Conservation (phyloP, 2,329 filamentous ascomycete species). For the Aphanoascus verrucosus region DNA sequence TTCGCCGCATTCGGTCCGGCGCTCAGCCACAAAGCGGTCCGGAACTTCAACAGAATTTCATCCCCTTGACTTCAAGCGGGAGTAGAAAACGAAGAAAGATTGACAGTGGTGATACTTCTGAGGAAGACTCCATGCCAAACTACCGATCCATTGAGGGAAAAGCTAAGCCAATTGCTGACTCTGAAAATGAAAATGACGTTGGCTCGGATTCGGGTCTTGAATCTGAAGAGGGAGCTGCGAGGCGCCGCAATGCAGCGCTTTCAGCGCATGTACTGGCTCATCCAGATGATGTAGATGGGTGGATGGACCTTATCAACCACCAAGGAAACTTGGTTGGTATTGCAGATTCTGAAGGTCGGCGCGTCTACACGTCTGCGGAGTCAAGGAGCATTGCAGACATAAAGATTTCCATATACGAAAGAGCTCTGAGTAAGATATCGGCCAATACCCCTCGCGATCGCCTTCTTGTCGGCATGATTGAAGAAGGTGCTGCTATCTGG, state of each 20-base stretch:
- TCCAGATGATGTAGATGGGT: slow-evolving; percentile 58
- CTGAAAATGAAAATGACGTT: slow-evolving; percentile 40
- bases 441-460: slow-evolving; percentile 42
- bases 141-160: slow-evolving; percentile 58
- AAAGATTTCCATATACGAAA: slow-evolving; percentile 67
- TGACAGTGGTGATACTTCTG: slow-evolving; percentile 21
- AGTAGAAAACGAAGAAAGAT: slow-evolving; percentile 34
- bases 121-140: slow-evolving; percentile 39
- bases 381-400: slow-evolving; percentile 62
- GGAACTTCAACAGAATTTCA: slow-evolving; percentile 25
- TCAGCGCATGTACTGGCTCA: slow-evolving; percentile 52
- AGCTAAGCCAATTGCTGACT: slow-evolving; percentile 39
- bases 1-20: slow-evolving; percentile 22
- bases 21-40: slow-evolving; percentile 15
- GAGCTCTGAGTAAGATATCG: slow-evolving; percentile 54
- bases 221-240: slow-evolving; percentile 35
- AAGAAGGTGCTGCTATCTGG: slow-evolving; percentile 66
- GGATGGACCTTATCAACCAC: slow-evolving; percentile 68
- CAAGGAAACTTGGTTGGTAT: slow-evolving; percentile 58
- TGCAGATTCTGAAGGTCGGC: slow-evolving; percentile 21
- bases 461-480: slow-evolving; percentile 59
- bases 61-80: slow-evolving; percentile 22
- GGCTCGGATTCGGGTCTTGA: slow-evolving; percentile 41
- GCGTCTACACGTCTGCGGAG: slow-evolving; percentile 49
- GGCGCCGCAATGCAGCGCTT: slow-evolving; percentile 43